phyloP scores from a whole-genome alignment of 306 rosid genomes.

The Vigna mungo region DNA sequence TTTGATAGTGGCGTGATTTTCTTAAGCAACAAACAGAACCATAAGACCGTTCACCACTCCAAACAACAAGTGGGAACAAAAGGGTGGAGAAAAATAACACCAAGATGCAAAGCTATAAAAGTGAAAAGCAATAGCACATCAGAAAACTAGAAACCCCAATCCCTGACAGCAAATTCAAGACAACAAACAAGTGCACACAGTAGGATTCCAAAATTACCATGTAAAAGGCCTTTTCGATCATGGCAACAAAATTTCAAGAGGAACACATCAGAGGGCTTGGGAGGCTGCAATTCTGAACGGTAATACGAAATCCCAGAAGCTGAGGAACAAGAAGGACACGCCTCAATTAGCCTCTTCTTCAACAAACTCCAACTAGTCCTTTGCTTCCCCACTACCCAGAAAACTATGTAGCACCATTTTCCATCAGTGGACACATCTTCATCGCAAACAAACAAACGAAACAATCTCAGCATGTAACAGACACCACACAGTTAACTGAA shows the following conservation, averaged over 20 bases:
- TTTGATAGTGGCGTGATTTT: not conserved
- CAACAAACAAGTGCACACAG: not conserved
- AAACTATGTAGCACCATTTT: slow-evolving; percentile 94
- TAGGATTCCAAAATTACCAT: slow-evolving; percentile 56
- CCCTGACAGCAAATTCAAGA: not conserved
- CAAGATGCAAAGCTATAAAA: not conserved
- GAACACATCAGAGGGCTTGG: slow-evolving; percentile 74
- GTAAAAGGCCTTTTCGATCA: slow-evolving; percentile 90
- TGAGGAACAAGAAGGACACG: slow-evolving; percentile 85
- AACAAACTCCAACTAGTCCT: slow-evolving; percentile 82
- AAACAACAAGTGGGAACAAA: not conserved
- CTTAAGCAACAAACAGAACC: too few species aligned
- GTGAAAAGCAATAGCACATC: not conserved
- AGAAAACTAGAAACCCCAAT: slow-evolving; percentile 9
- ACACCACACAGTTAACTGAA: slow-evolving; percentile 20
- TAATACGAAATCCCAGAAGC: slow-evolving; percentile 79
- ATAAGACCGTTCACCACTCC: not conserved
- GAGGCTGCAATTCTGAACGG: slow-evolving; percentile 62
- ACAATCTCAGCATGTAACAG: slow-evolving; percentile 1
- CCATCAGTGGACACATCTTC: slow-evolving; percentile 96
- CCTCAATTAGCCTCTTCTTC: slow-evolving; percentile 78
- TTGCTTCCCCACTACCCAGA: slow-evolving; percentile 83
- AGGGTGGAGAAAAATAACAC: not conserved
- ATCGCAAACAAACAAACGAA: slow-evolving; percentile 39
- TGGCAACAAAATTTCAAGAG: slow-evolving; percentile 77